A percentile compares a stretch with the other conserved stretches of the same genome.
Evolutionary conservation across 192 early-diverging fungal species (phyloP).

Genomic region (Backusella luteola): DNA sequence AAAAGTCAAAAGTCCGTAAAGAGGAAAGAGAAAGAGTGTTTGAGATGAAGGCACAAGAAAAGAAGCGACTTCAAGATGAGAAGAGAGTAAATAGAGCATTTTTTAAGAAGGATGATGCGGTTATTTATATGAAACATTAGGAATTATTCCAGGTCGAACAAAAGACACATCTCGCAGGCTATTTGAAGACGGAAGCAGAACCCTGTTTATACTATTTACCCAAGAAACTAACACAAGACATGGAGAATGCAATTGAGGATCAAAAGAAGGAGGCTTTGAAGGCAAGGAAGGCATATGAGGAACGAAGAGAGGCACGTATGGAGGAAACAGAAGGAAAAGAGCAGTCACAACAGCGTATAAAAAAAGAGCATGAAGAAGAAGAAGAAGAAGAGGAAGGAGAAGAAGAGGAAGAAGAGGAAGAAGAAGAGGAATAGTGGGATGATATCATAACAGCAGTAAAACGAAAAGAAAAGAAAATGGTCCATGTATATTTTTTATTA

Average conservation of each 20-base stretch:
- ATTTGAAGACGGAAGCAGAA: slow-evolving; percentile 26
- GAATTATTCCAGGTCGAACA: slow-evolving; percentile 16
- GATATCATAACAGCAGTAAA: too few relatives aligned
- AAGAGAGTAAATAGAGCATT: background rate
- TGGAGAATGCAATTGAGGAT: background rate
- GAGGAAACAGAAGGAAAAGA: background rate
- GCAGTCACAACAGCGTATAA: background rate
- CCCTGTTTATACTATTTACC: slow-evolving; percentile 37
- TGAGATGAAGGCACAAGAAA: slow-evolving; percentile 10
- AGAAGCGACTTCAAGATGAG: slow-evolving; percentile 11
- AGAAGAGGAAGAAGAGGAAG: background rate
- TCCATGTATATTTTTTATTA: too few relatives aligned
- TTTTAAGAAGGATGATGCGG: background rate
- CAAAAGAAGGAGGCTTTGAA: slow-evolving; percentile 3
- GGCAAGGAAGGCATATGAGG: slow-evolving; percentile 7
- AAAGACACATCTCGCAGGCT: slow-evolving; percentile 29
- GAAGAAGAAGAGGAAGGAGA: background rate
- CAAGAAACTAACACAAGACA: slow-evolving; percentile 19
- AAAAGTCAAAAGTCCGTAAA: slow-evolving; percentile 36
- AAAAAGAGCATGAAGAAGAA: background rate
- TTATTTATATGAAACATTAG: background rate
- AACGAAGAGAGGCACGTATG: background rate
- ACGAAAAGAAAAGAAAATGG: too few relatives aligned
- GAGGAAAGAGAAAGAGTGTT: slow-evolving; percentile 34
- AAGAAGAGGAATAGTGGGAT: background rate